Percentiles rank a stretch among this genome's conserved stretches.
Conservation (phyloP, 202 grass and related monocot species). For the Musa balbisiana region DNA sequence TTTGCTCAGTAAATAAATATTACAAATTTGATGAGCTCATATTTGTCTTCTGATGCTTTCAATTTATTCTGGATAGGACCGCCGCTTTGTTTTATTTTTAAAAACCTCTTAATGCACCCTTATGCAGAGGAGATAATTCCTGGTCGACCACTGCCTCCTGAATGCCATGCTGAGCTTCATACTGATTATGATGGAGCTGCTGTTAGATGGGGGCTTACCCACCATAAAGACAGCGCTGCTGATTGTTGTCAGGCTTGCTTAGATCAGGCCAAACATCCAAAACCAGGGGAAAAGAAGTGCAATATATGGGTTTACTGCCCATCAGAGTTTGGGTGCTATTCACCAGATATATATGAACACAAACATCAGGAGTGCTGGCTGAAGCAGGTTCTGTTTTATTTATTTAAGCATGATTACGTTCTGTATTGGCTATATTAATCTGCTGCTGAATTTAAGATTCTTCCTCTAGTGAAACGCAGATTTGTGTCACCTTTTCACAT, state of each 20-base stretch:
- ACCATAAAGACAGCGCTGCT: constrained; percentile 77
- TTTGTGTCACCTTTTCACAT: too few relatives aligned
- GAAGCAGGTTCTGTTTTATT: constrained; percentile 48
- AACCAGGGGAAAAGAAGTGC: constrained; percentile 63
- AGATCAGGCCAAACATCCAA: constrained; percentile 76
- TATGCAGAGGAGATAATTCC: constrained; percentile 74
- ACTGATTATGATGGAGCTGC: constrained; percentile 74
- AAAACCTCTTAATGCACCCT: not conserved
- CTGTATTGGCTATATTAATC: not conserved
- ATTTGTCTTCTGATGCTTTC: not conserved
- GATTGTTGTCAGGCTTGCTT: constrained; percentile 88
- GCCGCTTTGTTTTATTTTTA: too few relatives aligned
- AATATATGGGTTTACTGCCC: constrained; percentile 99
- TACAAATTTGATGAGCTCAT: not conserved
- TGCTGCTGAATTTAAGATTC: not conserved
- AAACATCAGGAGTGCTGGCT: constrained; percentile 98
- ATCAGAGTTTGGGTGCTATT: constrained; percentile 83
- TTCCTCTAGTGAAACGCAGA: not conserved
- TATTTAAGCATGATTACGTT: not conserved
- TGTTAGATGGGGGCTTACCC: constrained; percentile 84
- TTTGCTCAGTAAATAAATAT: not conserved
- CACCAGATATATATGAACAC: constrained; percentile 94
- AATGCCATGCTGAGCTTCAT: constrained; percentile 75
- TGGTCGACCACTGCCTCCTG: constrained; percentile 55
- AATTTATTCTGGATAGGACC: too few relatives aligned